Percentiles rank a stretch among this genome's conserved stretches.
These are phyloP conservation scores for Persicaria tinctoria DNA, from an alignment of 148 eudicot genomes.

Conservation along the genomic window DNA sequence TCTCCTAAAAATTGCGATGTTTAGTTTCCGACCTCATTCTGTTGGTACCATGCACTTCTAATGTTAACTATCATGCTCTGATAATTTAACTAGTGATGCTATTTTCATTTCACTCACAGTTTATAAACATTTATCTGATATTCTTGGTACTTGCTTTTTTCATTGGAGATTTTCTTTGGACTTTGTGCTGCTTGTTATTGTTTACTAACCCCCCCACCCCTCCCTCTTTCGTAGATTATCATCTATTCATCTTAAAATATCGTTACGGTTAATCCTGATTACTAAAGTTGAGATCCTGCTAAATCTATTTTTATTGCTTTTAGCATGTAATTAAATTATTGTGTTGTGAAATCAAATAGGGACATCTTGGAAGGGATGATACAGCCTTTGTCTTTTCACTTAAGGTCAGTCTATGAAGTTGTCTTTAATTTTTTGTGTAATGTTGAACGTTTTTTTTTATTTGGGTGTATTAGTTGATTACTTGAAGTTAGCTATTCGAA, in stretches of 20 bases:
- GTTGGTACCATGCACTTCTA: not conserved
- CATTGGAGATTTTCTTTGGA: not conserved
- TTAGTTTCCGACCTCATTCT: not conserved
- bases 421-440: not conserved
- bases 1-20: not conserved
- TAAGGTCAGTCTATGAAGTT: slow-evolving; percentile 40
- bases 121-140: not conserved
- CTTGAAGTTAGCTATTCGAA: not conserved
- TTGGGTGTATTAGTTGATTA: not conserved
- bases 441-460: not conserved
- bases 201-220: not conserved
- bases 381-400: slow-evolving; percentile 72
- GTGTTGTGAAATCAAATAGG: slow-evolving; percentile 37
- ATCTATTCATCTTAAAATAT: not conserved
- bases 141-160: not conserved
- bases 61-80: not conserved
- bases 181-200: not conserved
- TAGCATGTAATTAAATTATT: not conserved
- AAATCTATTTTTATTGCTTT: not conserved
- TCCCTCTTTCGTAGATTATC: not conserved
- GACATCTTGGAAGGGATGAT: slow-evolving; percentile 82
- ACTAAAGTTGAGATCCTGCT: not conserved
- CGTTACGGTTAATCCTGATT: not conserved
- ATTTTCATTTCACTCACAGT: not conserved
- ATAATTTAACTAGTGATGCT: not conserved